Conservation (phyloP, 257 asterid genomes). For the Nicotiana sylvestris region DNA sequence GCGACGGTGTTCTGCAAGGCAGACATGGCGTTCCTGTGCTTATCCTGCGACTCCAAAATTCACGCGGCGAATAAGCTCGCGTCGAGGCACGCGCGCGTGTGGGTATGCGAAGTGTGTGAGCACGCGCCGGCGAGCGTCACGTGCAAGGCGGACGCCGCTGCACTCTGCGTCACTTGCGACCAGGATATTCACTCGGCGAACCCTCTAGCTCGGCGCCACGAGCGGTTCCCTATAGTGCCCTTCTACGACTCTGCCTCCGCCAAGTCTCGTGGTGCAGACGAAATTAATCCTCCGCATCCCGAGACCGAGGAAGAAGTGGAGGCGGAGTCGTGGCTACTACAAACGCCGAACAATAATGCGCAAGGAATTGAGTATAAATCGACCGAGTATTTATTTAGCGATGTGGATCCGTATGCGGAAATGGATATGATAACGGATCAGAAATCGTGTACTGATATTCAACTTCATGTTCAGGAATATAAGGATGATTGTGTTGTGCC, state of each 20-base stretch:
- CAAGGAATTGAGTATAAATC: conserved; percentile 32
- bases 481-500: conserved; percentile 69
- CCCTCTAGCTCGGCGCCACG: conserved; percentile 82
- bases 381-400: conserved; percentile 43
- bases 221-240: conserved; percentile 65
- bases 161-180: conserved; percentile 75
- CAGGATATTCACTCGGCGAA: conserved; percentile 89
- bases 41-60: conserved; percentile 57
- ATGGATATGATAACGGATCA: conserved; percentile 45
- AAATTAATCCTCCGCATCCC: neutral
- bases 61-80: conserved; percentile 80
- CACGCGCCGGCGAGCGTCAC: conserved; percentile 79
- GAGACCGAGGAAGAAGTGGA: neutral
- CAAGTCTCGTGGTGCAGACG: neutral
- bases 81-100: conserved; percentile 73
- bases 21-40: conserved; percentile 75
- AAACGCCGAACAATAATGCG: conserved; percentile 26
- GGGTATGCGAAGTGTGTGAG: conserved; percentile 88
- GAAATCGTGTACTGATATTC: conserved; percentile 23
- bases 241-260: conserved; percentile 55
- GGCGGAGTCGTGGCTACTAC: conserved; percentile 47
- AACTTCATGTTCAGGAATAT: conserved; percentile 18
- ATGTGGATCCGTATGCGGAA: conserved; percentile 57
- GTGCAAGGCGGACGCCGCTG: conserved; percentile 87
- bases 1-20: conserved; percentile 68